Evolutionary conservation across 2,329 filamentous ascomycete species (phyloP).

Genomic region (Fusarium sp.): DNA sequence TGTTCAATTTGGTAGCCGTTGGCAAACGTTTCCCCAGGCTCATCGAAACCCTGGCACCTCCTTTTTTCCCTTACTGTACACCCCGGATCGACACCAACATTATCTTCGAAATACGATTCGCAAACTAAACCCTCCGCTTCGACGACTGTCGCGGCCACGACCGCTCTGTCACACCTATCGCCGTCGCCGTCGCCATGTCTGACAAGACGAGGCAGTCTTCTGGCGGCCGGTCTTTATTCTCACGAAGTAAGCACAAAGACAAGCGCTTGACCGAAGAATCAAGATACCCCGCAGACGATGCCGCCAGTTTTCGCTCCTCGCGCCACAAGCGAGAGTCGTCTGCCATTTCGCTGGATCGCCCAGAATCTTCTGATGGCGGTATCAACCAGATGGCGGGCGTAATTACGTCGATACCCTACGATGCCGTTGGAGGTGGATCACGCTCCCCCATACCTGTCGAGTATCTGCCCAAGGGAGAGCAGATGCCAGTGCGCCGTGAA

Average conservation of each 20-base stretch:
- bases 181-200: constrained; percentile 59
- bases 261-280: constrained; percentile 69
- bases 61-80: constrained; percentile 7
- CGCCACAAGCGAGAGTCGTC: constrained; percentile 80
- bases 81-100: constrained; percentile 20
- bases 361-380: constrained; percentile 69
- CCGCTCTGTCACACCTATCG: constrained; percentile 30
- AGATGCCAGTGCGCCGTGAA: constrained; percentile 71
- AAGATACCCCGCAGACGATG: constrained; percentile 67
- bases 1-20: constrained; percentile 43
- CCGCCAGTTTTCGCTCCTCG: constrained; percentile 72
- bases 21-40: constrained; percentile 1
- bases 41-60: constrained; percentile 16
- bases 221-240: constrained; percentile 82
- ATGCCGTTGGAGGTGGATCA: constrained; percentile 70
- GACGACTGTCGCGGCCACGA: constrained; percentile 32
- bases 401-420: constrained; percentile 89
- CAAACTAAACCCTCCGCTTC: constrained; percentile 21
- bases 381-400: constrained; percentile 81
- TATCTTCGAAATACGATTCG: constrained; percentile 29
- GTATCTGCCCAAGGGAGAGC: constrained; percentile 74
- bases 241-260: constrained; percentile 82
- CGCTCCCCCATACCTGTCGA: constrained; percentile 78
- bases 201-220: constrained; percentile 87
- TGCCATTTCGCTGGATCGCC: constrained; percentile 74